These are phyloP conservation scores for Pelargonium citronellum DNA, from an alignment of 441 rosid genomes.

Conservation along the genomic window DNA sequence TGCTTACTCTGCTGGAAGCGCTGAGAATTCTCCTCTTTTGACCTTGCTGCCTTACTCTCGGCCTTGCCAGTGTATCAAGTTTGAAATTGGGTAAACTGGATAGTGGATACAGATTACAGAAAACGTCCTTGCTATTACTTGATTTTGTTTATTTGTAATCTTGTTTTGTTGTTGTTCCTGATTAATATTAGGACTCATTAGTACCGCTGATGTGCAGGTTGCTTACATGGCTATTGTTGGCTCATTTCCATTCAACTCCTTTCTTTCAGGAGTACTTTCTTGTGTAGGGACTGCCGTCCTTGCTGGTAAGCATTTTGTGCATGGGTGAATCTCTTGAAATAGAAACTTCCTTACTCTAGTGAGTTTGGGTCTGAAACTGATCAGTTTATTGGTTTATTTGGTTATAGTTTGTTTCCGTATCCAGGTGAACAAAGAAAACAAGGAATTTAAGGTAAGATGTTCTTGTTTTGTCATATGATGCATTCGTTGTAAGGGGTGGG, in stretches of 20 bases:
- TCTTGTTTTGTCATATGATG: not conserved
- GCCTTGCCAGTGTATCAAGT: slow-evolving; percentile 1
- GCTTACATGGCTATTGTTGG: slow-evolving; percentile 90
- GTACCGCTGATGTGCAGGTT: slow-evolving; percentile 40
- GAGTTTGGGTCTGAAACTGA: slow-evolving; percentile 16
- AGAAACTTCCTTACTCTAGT: not conserved
- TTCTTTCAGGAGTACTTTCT: slow-evolving; percentile 89
- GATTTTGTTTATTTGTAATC: not conserved
- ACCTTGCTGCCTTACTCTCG: not conserved
- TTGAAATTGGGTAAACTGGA: not conserved
- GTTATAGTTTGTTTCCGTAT: slow-evolving; percentile 83
- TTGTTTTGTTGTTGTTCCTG: not conserved
- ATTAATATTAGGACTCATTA: not conserved
- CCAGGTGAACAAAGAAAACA: slow-evolving; percentile 97
- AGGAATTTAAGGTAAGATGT: slow-evolving; percentile 75
- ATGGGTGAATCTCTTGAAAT: not conserved
- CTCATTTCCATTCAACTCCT: slow-evolving; percentile 93
- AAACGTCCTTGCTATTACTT: not conserved
- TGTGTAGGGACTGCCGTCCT: slow-evolving; percentile 89
- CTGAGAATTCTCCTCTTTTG: not conserved
- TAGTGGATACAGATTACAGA: not conserved
- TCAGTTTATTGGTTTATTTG: slow-evolving; percentile 8
- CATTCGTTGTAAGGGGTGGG: not conserved
- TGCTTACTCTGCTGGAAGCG: not conserved
- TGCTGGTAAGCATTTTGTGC: slow-evolving; percentile 55